Evolutionary conservation across 202 grass and related monocot genomes (phyloP), one percentile per base, ranked within the genome.

Genomic region (Schoenoplectus triqueter): DNA sequence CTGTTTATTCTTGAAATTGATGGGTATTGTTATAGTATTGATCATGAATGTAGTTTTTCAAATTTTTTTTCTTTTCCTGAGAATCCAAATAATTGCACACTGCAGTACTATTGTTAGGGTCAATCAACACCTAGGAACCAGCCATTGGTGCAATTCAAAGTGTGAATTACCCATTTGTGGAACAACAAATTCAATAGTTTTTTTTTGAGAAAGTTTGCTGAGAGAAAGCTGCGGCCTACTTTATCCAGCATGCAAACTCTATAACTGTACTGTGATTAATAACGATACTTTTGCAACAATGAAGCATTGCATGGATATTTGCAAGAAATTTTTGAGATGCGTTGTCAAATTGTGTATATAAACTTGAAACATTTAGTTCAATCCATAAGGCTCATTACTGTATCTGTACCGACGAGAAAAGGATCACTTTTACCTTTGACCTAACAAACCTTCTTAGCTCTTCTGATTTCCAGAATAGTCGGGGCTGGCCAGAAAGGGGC

Each of bases 171-270:
- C 70, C 46, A 20, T 17, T 51, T 73, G 46, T 42, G 11, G 65
- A 41, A 68, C 39, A 42, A 68, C 65, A 68, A 42, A 40, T 66
- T 57, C 54, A 57, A 15, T 57, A 57, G 6, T 18, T n/a, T 1
- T 62, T 18, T 18, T 18, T 62, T 66, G 56, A 66, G 2, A 66
- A 66, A 66, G 21, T 31, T 66, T 11, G 21, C 8, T 2, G 64
- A 66, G 21, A 7, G 21, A 40, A 40, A 66, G n/a, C 63, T 18
- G 5, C 9, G 20, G 10, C 63, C 63, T 69, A 69, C 39, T 44
- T 69, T 69, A 44, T 69, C 66, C 44, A 40, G 39, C 66, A 69
- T 69, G 40, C 66, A 69, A 44, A 69, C 40, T 68, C 3, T 6
- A 62, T 18, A 62, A n/a, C 17, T 62, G 59, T 62, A 19, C 3